Evolutionary conservation across 192 early-diverging fungal genomes (phyloP).

Genomic region (Gonapodya sp.): DNA sequence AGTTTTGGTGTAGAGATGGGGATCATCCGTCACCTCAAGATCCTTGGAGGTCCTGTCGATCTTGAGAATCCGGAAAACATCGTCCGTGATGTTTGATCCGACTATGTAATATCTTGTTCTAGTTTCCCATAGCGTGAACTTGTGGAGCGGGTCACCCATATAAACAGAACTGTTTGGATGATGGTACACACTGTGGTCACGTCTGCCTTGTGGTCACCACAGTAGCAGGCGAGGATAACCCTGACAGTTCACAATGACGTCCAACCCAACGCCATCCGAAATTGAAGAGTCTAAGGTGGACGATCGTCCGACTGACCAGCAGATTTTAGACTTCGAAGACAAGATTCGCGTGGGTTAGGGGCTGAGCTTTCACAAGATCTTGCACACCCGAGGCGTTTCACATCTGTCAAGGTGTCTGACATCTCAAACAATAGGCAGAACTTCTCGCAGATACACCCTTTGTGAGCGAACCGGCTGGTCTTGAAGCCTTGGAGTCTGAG

Average conservation of each 20-base stretch:
- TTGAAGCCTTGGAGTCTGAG: not conserved
- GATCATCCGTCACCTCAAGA: conserved; percentile 69
- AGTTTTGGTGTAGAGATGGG: conserved; percentile 58
- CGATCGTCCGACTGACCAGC: not conserved
- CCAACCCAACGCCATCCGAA: too few species aligned
- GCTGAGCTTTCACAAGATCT: not conserved
- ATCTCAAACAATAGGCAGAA: not conserved
- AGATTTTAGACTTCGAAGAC: conserved; percentile 3
- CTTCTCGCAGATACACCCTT: not conserved
- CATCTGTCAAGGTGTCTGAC: too few species aligned
- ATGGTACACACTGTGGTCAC: too few species aligned
- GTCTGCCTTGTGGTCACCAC: too few species aligned
- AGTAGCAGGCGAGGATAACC: too few species aligned
- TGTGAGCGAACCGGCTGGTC: not conserved
- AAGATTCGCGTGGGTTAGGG: not conserved
- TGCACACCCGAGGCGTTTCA: not conserved
- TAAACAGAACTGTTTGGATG: too few species aligned
- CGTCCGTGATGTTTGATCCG: conserved; percentile 68
- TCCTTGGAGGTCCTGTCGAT: conserved; percentile 71
- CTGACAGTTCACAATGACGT: too few species aligned
- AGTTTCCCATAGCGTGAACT: conserved; percentile 79
- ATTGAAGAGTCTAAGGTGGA: not conserved
- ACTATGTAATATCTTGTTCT: conserved; percentile 76
- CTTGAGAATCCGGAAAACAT: conserved; percentile 71
- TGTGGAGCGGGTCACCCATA: not conserved